These are phyloP conservation scores for Pleurotus giganteus DNA, from an alignment of 768 basidiomycete genomes.

Conservation along the genomic window DNA sequence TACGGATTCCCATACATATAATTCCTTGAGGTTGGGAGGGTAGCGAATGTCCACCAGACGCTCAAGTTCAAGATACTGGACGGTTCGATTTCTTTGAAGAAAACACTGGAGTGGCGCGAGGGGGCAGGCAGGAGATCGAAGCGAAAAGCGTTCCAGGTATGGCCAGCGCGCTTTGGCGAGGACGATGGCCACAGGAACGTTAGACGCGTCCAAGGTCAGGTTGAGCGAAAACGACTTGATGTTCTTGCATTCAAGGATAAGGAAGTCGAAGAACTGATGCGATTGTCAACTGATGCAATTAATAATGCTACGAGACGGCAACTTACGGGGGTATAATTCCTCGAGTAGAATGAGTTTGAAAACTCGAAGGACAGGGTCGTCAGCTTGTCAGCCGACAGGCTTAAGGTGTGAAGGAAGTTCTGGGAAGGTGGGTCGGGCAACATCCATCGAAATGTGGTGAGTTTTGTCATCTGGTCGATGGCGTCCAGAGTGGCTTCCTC, in stretches of 20 bases:
- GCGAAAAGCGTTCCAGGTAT: neutral
- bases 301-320: neutral
- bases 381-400: neutral
- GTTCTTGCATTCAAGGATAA: neutral
- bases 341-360: neutral
- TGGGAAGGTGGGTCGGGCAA: neutral
- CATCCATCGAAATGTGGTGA: neutral
- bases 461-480: neutral
- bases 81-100: neutral
- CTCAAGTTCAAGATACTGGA: neutral
- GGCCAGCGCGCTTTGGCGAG: neutral
- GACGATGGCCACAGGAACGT: neutral
- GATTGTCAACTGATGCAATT: neutral
- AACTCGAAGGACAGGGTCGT: neutral
- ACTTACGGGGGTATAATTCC: neutral
- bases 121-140: neutral
- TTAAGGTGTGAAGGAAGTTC: neutral
- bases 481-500: neutral
- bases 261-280: neutral
- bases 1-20: neutral
- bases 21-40: neutral
- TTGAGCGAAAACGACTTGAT: neutral
- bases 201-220: neutral
- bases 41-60: neutral
- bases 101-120: neutral